Conservation (phyloP, 2,329 filamentous ascomycete species). For the Mycosphaerella arachidis region DNA sequence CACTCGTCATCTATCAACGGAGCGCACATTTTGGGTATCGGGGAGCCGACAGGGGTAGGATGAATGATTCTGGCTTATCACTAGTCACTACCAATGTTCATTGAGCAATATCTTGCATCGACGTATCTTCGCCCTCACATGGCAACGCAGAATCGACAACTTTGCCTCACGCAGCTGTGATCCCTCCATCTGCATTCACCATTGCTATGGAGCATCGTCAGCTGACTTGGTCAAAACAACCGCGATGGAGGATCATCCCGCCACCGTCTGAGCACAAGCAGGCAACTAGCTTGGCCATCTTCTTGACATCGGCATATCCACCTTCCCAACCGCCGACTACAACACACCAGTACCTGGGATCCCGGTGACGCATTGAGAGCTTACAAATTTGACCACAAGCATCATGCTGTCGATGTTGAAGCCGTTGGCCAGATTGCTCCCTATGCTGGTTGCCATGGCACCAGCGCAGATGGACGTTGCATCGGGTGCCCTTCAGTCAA, state of each 20-base stretch:
- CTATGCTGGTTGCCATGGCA: slow-evolving; percentile 55
- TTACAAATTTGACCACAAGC: slow-evolving; percentile 25
- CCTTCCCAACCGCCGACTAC: slow-evolving; percentile 23
- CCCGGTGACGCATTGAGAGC: slow-evolving; percentile 2
- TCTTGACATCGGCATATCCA: slow-evolving; percentile 21
- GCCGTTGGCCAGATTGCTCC: slow-evolving; percentile 37
- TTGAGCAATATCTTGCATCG: no score
- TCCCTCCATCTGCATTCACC: slow-evolving; percentile 26
- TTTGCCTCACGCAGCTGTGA: slow-evolving; percentile 12
- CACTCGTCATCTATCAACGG: no score
- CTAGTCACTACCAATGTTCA: no score
- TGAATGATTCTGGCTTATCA: no score
- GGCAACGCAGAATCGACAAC: slow-evolving; percentile 1
- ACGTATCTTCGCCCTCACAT: no score
- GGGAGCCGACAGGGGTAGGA: no score
- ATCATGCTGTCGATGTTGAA: slow-evolving; percentile 31
- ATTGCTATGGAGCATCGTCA: slow-evolving; percentile 2
- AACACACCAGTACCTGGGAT: background rate
- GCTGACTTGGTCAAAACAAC: background rate
- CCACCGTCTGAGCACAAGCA: slow-evolving; percentile 33
- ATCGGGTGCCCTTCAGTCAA: slow-evolving; percentile 52
- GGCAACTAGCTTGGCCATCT: slow-evolving; percentile 33
- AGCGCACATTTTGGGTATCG: no score
- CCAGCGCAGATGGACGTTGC: slow-evolving; percentile 38
- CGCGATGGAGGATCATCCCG: slow-evolving; percentile 19